Base-by-base conservation (phyloP, 1,284 basidiomycete species). In the Anthracocystis panici-leucophaei region DNA sequence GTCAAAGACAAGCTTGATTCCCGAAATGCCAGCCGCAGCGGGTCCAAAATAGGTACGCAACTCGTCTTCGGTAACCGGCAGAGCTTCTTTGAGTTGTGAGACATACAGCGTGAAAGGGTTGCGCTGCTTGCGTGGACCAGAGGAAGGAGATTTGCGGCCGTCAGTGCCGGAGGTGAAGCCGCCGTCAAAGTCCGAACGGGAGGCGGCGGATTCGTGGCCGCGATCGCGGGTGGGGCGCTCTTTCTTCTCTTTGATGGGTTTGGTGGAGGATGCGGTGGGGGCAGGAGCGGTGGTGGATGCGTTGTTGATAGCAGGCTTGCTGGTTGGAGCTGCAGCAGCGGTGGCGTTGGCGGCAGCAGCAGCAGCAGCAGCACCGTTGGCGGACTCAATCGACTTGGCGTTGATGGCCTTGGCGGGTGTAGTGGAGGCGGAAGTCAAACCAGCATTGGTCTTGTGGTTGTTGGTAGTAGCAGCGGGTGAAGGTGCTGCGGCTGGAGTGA, bases 31-130 rank as follows among this genome's bases (percentile, higher is more conserved):
- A 2, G 46, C 50, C 2, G 78, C 76, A n/a, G 75, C 75, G 14
- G 72, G 71, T 10, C 79, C 81, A 67, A 82, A 82, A 74, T 76
- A 82, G 29, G 57, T 60, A 2, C 66, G 70, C 27, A 82, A 49
- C 27, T 80, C 77, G 35, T 66, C 64, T 45, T 82, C 79, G n/a
- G 54, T 62, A 3, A 82, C 72, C 6, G 81, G 81, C 25, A 78
- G 57, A 3, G 77, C 80, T 9, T 78, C 79, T 38, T 75, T 75
- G 40, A 82, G 63, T 31, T 79, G 75, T 23, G 77, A 77, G 16
- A 82, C 61, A 52, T 79, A 79, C 18, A 82, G 64, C 23, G 71
- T 77, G 59, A 57, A 68, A 0, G 69, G 65, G 52, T 77, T 77
- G 38, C 60, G 66, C 33, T 52, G 44, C 38, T 65, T 64, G 31